Evolutionary conservation across 805 yeast species (phyloP).

Genomic region (Helenozyma baotianmanensis): DNA sequence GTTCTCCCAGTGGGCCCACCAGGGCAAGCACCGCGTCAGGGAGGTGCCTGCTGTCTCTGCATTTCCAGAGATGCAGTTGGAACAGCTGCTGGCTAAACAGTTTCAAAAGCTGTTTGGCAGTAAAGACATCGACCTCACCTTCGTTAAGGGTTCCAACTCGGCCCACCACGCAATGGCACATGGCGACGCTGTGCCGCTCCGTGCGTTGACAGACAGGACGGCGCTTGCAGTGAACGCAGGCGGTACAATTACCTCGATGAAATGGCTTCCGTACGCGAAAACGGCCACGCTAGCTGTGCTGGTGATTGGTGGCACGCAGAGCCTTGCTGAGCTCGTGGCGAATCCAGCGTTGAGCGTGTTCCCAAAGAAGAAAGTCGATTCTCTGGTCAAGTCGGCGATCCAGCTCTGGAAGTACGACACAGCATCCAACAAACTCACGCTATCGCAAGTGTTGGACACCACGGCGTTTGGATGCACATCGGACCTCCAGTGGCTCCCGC

Average conservation of each 20-base stretch:
- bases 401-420: constrained; percentile 39
- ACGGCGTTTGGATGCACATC: constrained; percentile 43
- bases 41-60: constrained; percentile 6
- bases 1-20: constrained; percentile 17
- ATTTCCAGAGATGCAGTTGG: constrained; percentile 9
- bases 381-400: constrained; percentile 31
- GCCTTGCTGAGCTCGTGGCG: constrained; percentile 17
- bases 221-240: constrained; percentile 48
- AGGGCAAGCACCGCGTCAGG: constrained; percentile 10
- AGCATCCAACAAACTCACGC: constrained; percentile 19
- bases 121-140: constrained; percentile 11
- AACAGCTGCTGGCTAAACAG: constrained; percentile 13
- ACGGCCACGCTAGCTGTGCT: constrained; percentile 46
- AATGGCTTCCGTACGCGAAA: constrained; percentile 41
- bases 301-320: constrained; percentile 31
- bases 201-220: constrained; percentile 20
- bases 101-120: constrained; percentile 21
- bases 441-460: constrained; percentile 27
- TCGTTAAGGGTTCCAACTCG: constrained; percentile 10
- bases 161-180: constrained; percentile 2
- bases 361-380: constrained; percentile 8
- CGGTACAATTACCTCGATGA: constrained; percentile 46
- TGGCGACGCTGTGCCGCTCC: constrained; percentile 7
- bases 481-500: constrained; percentile 37
- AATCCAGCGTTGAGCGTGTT: constrained; percentile 30